Conservation (phyloP, 768 basidiomycete species). For the Mycena filopes region DNA sequence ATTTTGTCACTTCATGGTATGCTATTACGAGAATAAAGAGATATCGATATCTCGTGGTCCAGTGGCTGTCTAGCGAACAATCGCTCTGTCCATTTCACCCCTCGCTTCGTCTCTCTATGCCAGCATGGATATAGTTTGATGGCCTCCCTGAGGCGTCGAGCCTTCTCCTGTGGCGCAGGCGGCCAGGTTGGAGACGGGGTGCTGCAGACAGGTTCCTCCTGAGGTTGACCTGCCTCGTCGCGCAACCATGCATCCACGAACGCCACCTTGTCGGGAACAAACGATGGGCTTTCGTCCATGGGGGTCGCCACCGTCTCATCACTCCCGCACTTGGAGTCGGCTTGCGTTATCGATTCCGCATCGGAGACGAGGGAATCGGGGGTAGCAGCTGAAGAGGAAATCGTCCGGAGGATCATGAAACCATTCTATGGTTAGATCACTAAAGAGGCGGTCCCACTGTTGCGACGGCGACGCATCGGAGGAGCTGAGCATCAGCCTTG, state of each 20-base stretch:
- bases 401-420: background rate
- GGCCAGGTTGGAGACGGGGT: background rate
- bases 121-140: no score
- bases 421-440: background rate
- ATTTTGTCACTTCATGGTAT: no score
- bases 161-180: background rate
- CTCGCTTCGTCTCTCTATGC: background rate
- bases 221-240: background rate
- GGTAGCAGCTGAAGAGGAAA: background rate
- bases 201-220: background rate
- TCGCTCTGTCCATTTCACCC: background rate
- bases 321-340: background rate
- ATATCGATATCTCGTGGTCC: no score
- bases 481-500: background rate
- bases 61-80: no score
- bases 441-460: background rate
- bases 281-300: background rate
- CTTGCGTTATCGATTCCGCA: background rate
- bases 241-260: background rate
- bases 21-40: no score
- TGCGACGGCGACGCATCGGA: background rate
- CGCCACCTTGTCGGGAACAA: background rate
- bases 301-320: background rate
- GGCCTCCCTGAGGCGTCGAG: background rate
- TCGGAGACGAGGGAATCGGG: background rate